These are phyloP conservation scores for Fraxinus xanthoxyloides DNA, from an alignment of 305 asterid species.

Conservation along the genomic window DNA sequence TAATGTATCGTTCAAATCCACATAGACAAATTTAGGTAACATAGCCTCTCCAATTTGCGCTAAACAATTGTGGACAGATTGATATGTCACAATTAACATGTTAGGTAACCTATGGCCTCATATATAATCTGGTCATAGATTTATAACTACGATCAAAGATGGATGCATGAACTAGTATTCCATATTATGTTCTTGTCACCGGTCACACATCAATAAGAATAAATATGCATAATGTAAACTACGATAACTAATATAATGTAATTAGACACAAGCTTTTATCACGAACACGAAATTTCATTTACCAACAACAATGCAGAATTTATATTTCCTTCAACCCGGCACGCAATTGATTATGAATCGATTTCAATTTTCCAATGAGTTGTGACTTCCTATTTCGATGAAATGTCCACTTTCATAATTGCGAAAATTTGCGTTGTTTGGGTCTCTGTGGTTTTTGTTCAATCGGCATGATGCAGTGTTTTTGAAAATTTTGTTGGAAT, in stretches of 20 bases:
- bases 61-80: neutral
- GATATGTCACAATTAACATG: neutral
- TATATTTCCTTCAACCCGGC: no score
- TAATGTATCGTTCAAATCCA: neutral
- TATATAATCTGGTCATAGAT: no score
- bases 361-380: no score
- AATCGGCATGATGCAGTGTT: no score
- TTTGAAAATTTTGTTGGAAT: no score
- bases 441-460: no score
- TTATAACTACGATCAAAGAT: no score
- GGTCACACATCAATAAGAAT: neutral
- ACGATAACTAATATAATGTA: neutral
- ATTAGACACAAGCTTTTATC: neutral
- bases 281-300: neutral
- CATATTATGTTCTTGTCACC: neutral
- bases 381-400: no score
- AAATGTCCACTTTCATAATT: no score
- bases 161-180: neutral
- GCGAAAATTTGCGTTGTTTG: no score
- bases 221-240: neutral
- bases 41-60: neutral
- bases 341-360: neutral
- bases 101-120: neutral
- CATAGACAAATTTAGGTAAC: neutral
- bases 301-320: neutral